Conservation (phyloP, 2,329 filamentous ascomycete species). For the Cercospora sesami region DNA sequence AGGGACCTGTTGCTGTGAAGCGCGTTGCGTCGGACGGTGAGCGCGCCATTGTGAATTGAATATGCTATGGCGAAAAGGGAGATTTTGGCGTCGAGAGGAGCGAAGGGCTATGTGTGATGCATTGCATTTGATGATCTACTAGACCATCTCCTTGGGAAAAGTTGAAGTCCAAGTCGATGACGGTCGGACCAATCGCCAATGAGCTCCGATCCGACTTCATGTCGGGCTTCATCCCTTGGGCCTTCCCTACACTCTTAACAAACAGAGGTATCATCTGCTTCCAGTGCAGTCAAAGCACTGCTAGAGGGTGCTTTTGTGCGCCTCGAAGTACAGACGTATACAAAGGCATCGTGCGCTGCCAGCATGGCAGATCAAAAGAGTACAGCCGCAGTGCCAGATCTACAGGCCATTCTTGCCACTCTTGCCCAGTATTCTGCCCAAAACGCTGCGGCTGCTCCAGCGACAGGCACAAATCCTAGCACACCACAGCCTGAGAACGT, state of each 20-base stretch:
- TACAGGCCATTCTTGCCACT: constrained; percentile 40
- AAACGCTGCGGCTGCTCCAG: not conserved
- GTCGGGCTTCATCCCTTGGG: not conserved
- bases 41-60: constrained; percentile 53
- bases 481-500: constrained; percentile 1
- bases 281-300: not conserved
- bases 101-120: constrained; percentile 13
- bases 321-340: not conserved
- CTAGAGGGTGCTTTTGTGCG: not conserved
- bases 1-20: constrained; percentile 69
- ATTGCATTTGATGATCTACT: constrained; percentile 12
- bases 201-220: constrained; percentile 6
- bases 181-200: constrained; percentile 2
- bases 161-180: constrained; percentile 15
- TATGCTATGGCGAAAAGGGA: not conserved
- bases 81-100: not conserved
- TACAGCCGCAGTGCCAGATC: constrained; percentile 28
- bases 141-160: constrained; percentile 11
- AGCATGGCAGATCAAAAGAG: constrained; percentile 9
- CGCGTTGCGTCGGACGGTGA: constrained; percentile 78
- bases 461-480: not conserved
- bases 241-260: not conserved
- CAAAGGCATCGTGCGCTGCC: not conserved
- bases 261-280: not conserved
- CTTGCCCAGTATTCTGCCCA: constrained; percentile 33